Conservation (phyloP, 2,329 filamentous ascomycete species). For the Diaporthe helianthi region DNA sequence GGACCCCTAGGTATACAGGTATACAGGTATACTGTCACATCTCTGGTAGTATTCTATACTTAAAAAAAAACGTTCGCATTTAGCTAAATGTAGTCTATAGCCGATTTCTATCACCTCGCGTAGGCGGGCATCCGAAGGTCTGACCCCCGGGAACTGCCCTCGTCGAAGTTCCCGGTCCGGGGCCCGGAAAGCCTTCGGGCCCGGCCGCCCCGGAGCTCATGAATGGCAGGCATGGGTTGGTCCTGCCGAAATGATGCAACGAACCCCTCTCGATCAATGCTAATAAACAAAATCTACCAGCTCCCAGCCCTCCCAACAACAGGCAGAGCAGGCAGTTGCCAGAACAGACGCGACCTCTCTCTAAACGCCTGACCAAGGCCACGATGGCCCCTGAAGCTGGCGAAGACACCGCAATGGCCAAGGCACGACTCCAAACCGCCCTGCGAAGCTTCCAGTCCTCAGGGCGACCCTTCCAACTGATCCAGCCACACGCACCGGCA, state of each 20-base stretch:
- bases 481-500: background rate
- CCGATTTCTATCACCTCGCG: too few relatives aligned
- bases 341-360: background rate
- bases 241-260: constrained; percentile 12
- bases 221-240: background rate
- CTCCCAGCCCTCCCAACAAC: background rate
- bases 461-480: constrained; percentile 27
- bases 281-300: background rate
- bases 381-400: constrained; percentile 9
- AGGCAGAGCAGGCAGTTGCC: background rate
- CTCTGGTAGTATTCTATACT: too few relatives aligned
- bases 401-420: constrained; percentile 21
- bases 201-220: background rate
- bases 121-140: too few relatives aligned
- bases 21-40: too few relatives aligned
- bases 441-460: constrained; percentile 31
- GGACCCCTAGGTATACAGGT: too few relatives aligned
- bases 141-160: too few relatives aligned
- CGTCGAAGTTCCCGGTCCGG: background rate
- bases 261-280: background rate
- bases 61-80: too few relatives aligned
- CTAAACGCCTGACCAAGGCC: background rate
- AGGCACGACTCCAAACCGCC: constrained; percentile 23
- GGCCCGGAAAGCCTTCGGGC: background rate
- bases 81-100: too few relatives aligned